Percentiles rank a stretch among this genome's conserved stretches.
Evolutionary conservation across 2,329 filamentous ascomycete genomes (phyloP).

Genomic region (Cephalotrichum gorgonifer): DNA sequence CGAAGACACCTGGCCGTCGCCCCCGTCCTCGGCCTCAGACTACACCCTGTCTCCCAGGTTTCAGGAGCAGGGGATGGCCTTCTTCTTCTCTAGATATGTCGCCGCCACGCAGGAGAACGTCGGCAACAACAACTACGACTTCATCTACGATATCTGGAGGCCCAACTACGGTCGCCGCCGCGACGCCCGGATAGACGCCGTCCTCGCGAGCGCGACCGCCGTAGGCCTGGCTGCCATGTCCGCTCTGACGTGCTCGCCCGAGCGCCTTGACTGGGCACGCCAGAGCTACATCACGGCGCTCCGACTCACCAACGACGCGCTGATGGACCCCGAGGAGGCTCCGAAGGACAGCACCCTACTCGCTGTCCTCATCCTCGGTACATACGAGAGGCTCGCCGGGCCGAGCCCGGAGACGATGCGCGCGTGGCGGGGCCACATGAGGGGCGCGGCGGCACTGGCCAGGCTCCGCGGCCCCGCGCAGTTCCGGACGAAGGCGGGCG

Average conservation of each 20-base stretch:
- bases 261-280: constrained; percentile 34
- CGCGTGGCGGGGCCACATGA: constrained; percentile 43
- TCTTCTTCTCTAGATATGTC: constrained; percentile 42
- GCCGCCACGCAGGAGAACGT: constrained; percentile 25
- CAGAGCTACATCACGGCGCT: constrained; percentile 42
- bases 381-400: constrained; percentile 44
- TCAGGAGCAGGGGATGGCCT: constrained; percentile 34
- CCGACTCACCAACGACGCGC: constrained; percentile 36
- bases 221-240: constrained; percentile 43
- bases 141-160: constrained; percentile 42
- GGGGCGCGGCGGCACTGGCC: constrained; percentile 39
- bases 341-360: constrained; percentile 41
- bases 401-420: constrained; percentile 32
- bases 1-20: constrained; percentile 19
- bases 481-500: constrained; percentile 32
- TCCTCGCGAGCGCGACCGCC: constrained; percentile 41
- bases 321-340: constrained; percentile 31
- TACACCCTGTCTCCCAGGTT: constrained; percentile 22
- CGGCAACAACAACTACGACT: constrained; percentile 40
- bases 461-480: constrained; percentile 36
- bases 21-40: constrained; percentile 16
- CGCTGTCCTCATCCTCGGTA: constrained; percentile 40
- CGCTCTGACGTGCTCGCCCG: constrained; percentile 28
- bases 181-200: constrained; percentile 33
- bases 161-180: constrained; percentile 25